phyloP scores from a whole-genome alignment of 2,329 filamentous ascomycete genomes.

The Corynespora cassiicola region DNA sequence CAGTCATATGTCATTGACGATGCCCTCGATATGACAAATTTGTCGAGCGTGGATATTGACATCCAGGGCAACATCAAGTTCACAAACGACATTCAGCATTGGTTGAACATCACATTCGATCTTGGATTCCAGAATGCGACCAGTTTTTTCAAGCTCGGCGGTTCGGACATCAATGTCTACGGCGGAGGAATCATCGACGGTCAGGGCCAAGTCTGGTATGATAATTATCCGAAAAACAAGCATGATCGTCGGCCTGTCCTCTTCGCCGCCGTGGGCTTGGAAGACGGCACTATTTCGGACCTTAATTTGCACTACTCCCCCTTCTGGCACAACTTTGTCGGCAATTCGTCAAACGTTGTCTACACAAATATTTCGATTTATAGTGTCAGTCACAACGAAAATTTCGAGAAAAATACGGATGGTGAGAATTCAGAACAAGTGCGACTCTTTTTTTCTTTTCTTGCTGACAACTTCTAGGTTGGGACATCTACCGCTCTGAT shows the following conservation, averaged over 20 bases:
- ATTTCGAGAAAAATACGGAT: slow-evolving; percentile 68
- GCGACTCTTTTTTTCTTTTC: slow-evolving; percentile 64
- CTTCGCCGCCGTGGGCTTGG: slow-evolving; percentile 60
- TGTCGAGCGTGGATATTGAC: slow-evolving; percentile 15
- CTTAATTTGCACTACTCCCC: slow-evolving; percentile 64
- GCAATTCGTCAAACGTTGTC: slow-evolving; percentile 67
- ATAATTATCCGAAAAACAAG: slow-evolving; percentile 61
- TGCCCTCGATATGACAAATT: slow-evolving; percentile 15
- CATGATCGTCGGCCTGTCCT: slow-evolving; percentile 63
- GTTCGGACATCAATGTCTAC: slow-evolving; percentile 69
- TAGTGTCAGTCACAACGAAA: slow-evolving; percentile 56
- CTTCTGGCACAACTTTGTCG: slow-evolving; percentile 67
- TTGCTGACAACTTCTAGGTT: slow-evolving; percentile 36
- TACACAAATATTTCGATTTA: slow-evolving; percentile 66
- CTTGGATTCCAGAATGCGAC: slow-evolving; percentile 69
- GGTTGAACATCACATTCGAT: slow-evolving; percentile 65
- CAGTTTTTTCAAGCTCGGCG: slow-evolving; percentile 69
- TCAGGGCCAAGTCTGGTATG: slow-evolving; percentile 68
- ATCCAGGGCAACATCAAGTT: slow-evolving; percentile 17
- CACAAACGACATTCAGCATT: slow-evolving; percentile 8
- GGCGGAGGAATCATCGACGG: slow-evolving; percentile 67
- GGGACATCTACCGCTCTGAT: slow-evolving; percentile 65
- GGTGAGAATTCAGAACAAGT: slow-evolving; percentile 26
- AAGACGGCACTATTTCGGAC: slow-evolving; percentile 63
- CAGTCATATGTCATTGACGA: slow-evolving; percentile 15